Evolutionary conservation across 2,329 filamentous ascomycete species (phyloP).

Genomic region (Fusarium foetens): DNA sequence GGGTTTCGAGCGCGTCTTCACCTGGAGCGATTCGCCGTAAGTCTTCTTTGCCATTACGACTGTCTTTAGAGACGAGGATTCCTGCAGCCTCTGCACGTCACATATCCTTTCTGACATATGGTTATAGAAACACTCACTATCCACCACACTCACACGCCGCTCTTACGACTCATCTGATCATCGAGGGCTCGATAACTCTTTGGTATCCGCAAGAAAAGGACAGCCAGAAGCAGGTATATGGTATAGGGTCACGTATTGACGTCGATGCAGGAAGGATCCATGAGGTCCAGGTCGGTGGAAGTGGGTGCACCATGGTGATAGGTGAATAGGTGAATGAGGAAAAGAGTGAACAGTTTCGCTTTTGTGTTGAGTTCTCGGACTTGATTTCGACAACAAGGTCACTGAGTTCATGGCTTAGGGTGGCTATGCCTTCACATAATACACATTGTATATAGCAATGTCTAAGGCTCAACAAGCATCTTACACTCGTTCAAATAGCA

Average conservation of each 20-base stretch:
- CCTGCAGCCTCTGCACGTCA: constrained; percentile 2
- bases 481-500: neutral
- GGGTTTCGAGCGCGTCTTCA: constrained; percentile 77
- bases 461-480: neutral
- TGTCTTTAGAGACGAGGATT: neutral
- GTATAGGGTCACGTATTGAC: constrained; percentile 70
- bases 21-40: constrained; percentile 77
- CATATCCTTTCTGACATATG: constrained; percentile 13
- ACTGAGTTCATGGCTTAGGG: neutral
- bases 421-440: neutral
- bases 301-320: constrained; percentile 75
- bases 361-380: neutral
- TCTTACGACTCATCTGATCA: constrained; percentile 75
- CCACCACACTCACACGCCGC: constrained; percentile 72
- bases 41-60: constrained; percentile 45
- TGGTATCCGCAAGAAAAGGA: constrained; percentile 69
- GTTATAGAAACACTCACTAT: constrained; percentile 71
- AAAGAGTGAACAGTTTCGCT: no score
- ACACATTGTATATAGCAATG: neutral
- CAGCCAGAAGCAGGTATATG: constrained; percentile 67
- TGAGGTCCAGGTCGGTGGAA: constrained; percentile 74
- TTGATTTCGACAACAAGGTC: neutral
- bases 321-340: constrained; percentile 68
- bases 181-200: constrained; percentile 72
- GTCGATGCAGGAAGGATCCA: constrained; percentile 72